phyloP scores from a whole-genome alignment of 2,329 filamentous ascomycete genomes.

The Penicillium sp. region DNA sequence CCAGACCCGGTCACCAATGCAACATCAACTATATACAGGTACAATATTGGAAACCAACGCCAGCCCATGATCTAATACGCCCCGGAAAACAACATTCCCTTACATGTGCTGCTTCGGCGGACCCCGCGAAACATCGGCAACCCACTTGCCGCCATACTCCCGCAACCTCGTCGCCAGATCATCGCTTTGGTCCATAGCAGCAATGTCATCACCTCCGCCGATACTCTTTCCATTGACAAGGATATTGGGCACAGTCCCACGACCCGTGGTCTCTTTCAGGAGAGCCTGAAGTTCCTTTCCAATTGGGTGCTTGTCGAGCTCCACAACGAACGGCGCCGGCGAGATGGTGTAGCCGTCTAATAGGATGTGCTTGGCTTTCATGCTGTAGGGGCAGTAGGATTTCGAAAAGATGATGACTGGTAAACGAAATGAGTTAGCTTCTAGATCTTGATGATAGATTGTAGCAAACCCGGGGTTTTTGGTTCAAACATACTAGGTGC shows the following conservation, averaged over 20 bases:
- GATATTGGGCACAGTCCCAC: conserved; percentile 87
- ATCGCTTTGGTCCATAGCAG: conserved; percentile 66
- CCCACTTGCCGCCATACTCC: conserved; percentile 69
- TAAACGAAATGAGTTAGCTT: not conserved
- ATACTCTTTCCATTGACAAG: conserved; percentile 85
- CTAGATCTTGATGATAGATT: not conserved
- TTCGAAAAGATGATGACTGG: conserved; percentile 95
- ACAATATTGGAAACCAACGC: not conserved
- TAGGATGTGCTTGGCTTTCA: conserved; percentile 79
- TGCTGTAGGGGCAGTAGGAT: conserved; percentile 84
- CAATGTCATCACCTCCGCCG: conserved; percentile 85
- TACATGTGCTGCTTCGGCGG: not conserved
- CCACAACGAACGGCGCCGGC: conserved; percentile 82
- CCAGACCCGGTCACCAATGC: not conserved
- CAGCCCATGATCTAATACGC: not conserved
- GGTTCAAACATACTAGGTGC: conserved; percentile 68
- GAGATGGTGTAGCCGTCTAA: conserved; percentile 81
- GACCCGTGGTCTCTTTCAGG: conserved; percentile 71
- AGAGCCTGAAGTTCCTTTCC: conserved; percentile 71
- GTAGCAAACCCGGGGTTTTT: not conserved
- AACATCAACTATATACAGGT: not conserved
- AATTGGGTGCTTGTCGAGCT: conserved; percentile 79
- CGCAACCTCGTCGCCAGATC: conserved; percentile 71
- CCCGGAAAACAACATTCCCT: not conserved
- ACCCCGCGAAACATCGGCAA: conserved; percentile 40